Conservation (phyloP, 2,329 filamentous ascomycete species). For the Hortaea sp. region DNA sequence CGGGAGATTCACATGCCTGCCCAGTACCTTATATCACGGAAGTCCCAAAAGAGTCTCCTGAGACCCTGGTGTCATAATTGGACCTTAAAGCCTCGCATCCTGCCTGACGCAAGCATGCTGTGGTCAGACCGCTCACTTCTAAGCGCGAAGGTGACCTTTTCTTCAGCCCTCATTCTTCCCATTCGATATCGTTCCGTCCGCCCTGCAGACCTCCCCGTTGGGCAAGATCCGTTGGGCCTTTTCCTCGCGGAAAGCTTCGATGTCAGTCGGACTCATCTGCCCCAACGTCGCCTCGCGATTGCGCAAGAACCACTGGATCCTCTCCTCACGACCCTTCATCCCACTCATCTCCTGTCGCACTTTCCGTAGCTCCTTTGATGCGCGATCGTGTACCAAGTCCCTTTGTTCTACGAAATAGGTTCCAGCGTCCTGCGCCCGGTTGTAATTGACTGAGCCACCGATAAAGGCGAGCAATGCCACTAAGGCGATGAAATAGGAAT, state of each 20-base stretch:
- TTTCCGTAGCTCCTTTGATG: conserved; percentile 52
- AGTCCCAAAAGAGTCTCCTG: too few species aligned
- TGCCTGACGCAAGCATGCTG: too few species aligned
- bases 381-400: conserved; percentile 55
- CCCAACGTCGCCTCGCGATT: conserved; percentile 53
- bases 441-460: conserved; percentile 62
- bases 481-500: conserved; percentile 66
- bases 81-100: too few species aligned
- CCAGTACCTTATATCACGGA: too few species aligned
- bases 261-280: conserved; percentile 20
- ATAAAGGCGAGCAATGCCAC: conserved; percentile 59
- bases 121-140: too few species aligned
- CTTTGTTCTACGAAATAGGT: conserved; percentile 55
- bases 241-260: conserved; percentile 35
- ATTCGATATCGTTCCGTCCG: conserved; percentile 26
- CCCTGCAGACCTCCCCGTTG: conserved; percentile 36
- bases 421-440: conserved; percentile 54
- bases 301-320: conserved; percentile 68
- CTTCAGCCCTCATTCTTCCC: not conserved
- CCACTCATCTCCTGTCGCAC: conserved; percentile 43
- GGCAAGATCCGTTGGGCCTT: conserved; percentile 36
- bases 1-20: too few species aligned
- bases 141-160: not conserved
- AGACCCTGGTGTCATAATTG: too few species aligned
- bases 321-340: conserved; percentile 37